These are phyloP conservation scores for Asterochloris sp. DNA, from an alignment of 139 green algal genomes.

Conservation along the genomic window DNA sequence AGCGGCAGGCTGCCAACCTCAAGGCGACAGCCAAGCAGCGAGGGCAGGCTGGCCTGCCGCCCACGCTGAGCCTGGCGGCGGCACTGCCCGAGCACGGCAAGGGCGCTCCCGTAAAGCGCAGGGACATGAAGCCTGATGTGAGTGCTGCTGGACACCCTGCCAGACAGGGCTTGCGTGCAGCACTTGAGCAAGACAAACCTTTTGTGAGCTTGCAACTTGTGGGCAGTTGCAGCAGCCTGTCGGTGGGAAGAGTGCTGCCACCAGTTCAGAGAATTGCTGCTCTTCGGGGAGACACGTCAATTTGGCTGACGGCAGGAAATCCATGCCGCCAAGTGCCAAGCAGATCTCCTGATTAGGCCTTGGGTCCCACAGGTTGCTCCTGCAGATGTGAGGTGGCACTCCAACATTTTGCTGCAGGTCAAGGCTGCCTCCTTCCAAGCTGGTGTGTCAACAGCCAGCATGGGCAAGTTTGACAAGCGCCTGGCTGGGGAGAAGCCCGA, in stretches of 20 bases:
- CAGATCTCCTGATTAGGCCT: too few species aligned
- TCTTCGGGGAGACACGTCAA: too few species aligned
- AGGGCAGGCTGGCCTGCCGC: slow-evolving; percentile 47
- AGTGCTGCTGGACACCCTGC: slow-evolving; percentile 1
- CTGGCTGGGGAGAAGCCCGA: slow-evolving; percentile 56
- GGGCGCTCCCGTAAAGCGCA: slow-evolving; percentile 50
- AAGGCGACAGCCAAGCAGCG: slow-evolving; percentile 56
- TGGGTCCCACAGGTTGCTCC: too few species aligned
- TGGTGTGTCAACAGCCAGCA: slow-evolving; percentile 85
- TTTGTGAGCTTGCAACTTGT: not conserved
- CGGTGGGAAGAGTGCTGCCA: too few species aligned
- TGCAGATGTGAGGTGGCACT: too few species aligned
- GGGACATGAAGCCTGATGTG: slow-evolving; percentile 68
- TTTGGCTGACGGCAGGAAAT: too few species aligned
- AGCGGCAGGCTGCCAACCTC: slow-evolving; percentile 73
- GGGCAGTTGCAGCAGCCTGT: too few species aligned
- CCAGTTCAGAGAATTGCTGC: too few species aligned
- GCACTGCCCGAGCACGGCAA: slow-evolving; percentile 61
- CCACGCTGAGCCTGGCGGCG: slow-evolving; percentile 72
- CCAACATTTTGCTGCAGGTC: slow-evolving; percentile 45
- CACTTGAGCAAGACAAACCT: not conserved
- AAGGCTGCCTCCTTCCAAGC: slow-evolving; percentile 59
- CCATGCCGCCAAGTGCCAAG: too few species aligned
- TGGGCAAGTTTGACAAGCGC: slow-evolving; percentile 92
- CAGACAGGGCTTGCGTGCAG: not conserved